Base-by-base conservation (phyloP, 2,329 filamentous ascomycete genomes). In the Botrytis byssoidea region DNA sequence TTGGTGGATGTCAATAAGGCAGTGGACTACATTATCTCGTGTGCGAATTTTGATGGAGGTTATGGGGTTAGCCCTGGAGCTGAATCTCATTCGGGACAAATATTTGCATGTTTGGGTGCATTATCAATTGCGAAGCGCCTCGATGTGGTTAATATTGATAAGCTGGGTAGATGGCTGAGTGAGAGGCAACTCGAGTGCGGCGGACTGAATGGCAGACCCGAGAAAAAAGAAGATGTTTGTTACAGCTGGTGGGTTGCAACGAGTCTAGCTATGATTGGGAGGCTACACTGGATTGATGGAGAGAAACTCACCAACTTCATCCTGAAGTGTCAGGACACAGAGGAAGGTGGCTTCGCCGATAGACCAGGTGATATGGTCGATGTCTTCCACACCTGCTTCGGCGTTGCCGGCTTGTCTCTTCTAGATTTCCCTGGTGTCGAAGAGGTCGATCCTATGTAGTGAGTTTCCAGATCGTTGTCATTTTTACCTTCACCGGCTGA, bases 211-310 rank as follows among this genome's bases (percentile, higher is more conserved):
- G 96, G 96, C 4, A 88, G 96, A 67, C 96, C 96, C 0, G 96
- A 98, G 84, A 99, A 99, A 85, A 85, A 93, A 76, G 95, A 97
- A 81, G 96, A 99, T 82, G 95, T 97, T 22, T 99, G 96, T 84
- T 99, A 99, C 84, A 97, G 94, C 82, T 99, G 96, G 96, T 99
- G 96, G 96, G 96, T 98, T 63, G 85, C 95, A 80, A 95, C 93
- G 81, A 97, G 95, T 81, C 85, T 99, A 77, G 91, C 92, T 64
- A 98, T 98, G 87, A 93, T 99, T 77, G 90, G 88, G 71, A 91
- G 91, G 72, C 87, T 94, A 71, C 93, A 98, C 82, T 99, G 96
- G 96, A 97, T 99, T 81, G 93, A 99, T 84, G 88, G 90, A 68
- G 86, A 91, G 73, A 93, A 93, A 80, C 87, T 99, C 79, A 88